Evolutionary conservation across 768 basidiomycete genomes (phyloP).

Genomic region (Lactifluus volemus): DNA sequence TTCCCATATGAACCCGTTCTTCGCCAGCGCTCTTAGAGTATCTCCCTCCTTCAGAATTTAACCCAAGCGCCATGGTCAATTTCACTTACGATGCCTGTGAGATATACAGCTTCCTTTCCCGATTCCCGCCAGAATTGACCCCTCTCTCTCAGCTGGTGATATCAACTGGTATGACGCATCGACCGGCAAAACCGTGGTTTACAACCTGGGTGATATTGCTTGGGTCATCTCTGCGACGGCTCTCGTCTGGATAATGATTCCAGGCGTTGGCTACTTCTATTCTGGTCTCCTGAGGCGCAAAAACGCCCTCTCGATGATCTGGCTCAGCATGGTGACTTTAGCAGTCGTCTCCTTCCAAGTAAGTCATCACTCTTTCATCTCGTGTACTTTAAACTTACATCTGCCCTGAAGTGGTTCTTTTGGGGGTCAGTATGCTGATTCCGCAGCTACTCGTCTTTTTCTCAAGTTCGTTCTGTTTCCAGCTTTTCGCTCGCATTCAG

Average conservation of each 20-base stretch:
- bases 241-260: conserved; percentile 64
- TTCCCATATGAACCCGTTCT: conserved; percentile 1
- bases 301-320: conserved; percentile 89
- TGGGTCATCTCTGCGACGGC: conserved; percentile 70
- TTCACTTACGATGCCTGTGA: conserved; percentile 23
- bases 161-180: conserved; percentile 27
- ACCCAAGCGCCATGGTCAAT: conserved; percentile 23
- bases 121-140: background rate
- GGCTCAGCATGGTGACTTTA: conserved; percentile 63
- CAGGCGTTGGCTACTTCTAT: conserved; percentile 77
- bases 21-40: no score
- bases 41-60: background rate
- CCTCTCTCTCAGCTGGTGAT: conserved; percentile 29
- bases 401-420: conserved; percentile 76
- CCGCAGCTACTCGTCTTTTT: background rate
- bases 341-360: conserved; percentile 84
- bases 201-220: conserved; percentile 58
- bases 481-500: conserved; percentile 82
- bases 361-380: background rate
- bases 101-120: background rate
- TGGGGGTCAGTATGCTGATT: conserved; percentile 49
- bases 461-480: background rate
- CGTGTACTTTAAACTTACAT: conserved; percentile 4
- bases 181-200: conserved; percentile 26
- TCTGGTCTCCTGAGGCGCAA: conserved; percentile 87